Base-by-base conservation (phyloP, 495 filamentous ascomycete genomes). In the Articulospora tetracladia region DNA sequence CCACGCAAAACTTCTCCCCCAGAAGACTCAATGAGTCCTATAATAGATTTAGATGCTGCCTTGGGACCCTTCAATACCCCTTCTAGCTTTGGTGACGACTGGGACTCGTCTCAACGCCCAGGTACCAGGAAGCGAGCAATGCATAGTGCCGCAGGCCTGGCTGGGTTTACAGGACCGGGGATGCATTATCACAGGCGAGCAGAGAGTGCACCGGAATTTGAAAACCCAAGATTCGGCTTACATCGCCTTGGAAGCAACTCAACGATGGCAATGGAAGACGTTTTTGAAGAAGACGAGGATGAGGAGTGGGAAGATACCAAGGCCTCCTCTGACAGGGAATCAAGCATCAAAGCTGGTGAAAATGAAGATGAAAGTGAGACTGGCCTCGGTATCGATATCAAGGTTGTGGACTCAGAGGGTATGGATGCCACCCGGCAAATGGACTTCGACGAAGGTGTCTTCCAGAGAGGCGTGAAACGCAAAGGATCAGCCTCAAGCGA, bases 31-130 rank as follows among this genome's bases (percentile, higher is more conserved):
- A 77, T 86, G 50, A 92, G 86, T 65, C 90, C 88, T 4, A 83
- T 96, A 59, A 93, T 98, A 55, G 94, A 98, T 74, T 77, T 98
- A 41, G 94, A 98, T 77, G 94, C 93, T 34, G 94, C 93, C n/a
- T 77, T 98, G 12, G 91, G 91, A 1, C 92, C 94, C 0, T 96
- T 96, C 74, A 92, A 94, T 67, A 93, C 90, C 1, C 91, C 91
- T 3, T 64, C 60, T 8, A 56, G 60, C 41, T 75, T 72, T 53
- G 82, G 81, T 62, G 70, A 79, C 17, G 80, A 81, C 59, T 83
- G 81, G 81, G 80, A 83, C 30, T 75, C 74, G 12, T 78, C 80
- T 20, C 79, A 83, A 60, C 68, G 76, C 44, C 84, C 81, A 25
- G 86, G 82, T 13, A 73, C 80, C 19, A 80, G 83, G 51, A 88